Base-by-base conservation (phyloP, 805 yeast genomes). In the Zygosaccharomyces gambellarensis region DNA sequence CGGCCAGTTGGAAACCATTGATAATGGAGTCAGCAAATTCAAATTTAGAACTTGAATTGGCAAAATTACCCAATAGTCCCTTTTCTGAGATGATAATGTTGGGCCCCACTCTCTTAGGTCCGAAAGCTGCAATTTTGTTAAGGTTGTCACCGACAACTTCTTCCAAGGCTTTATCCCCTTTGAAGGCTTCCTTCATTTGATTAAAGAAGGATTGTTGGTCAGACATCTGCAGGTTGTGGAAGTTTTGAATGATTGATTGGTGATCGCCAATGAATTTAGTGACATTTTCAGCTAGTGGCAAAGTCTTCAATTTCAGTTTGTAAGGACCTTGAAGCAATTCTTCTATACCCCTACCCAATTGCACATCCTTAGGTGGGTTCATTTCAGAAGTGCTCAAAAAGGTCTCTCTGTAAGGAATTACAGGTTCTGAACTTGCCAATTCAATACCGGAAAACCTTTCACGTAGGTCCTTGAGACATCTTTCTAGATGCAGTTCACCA, bases 391-490 rank as follows among this genome's bases (percentile, higher is more conserved):
- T 70, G 3, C 69, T 68, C 12, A 79, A 68, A 43, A 88, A 81
- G 0, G 97, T 87, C 65, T 94, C 99, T 53, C 96, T 73, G 64
- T 85, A 94, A 9, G 99, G 98, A 56, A 94, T 95, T 21, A 87
- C 92, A 0, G 99, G 98, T 60, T 88, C 87, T 25, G 96, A 92
- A 29, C 83, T 80, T 3, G 85, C 80, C 9, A 94, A 82, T 45
- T 89, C 97, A 57, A 90, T 80, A 10, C 90, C 90, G 0, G 98
- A 97, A 76, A 90, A 94, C 57, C 98, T 75, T 60, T 88, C 96
- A 47, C 79, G 81, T 61, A 94, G 71, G 69, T 94, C 99, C 61
- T 89, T 90, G 56, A 94, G 67, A 68, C 99, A 94, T 62, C 99
- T 79, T 62, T 94, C 99, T 38, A 94, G 73, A 72, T 94, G 99